Percentiles rank a stretch among this genome's conserved stretches.
phyloP scores from a whole-genome alignment of 345 rosid species.

The Euphorbia tirucalli region DNA sequence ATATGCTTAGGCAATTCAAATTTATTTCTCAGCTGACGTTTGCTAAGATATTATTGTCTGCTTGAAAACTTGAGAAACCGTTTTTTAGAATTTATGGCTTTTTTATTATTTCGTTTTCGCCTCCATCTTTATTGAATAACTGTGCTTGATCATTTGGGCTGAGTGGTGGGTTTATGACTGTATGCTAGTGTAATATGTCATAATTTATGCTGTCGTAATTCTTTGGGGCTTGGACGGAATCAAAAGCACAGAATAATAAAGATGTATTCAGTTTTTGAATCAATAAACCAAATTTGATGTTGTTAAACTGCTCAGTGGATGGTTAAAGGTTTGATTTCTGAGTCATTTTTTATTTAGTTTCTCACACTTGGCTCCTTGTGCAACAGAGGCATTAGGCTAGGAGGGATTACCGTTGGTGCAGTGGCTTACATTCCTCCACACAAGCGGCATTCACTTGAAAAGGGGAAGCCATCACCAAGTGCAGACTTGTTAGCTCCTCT shows the following conservation, averaged over 20 bases:
- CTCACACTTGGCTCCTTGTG: not conserved
- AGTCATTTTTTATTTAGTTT: not conserved
- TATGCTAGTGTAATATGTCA: too few relatives aligned
- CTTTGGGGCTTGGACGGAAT: not conserved
- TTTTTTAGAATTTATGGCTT: too few relatives aligned
- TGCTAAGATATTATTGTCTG: too few relatives aligned
- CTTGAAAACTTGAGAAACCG: too few relatives aligned
- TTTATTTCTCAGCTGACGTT: too few relatives aligned
- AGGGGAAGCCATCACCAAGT: slow-evolving; percentile 26
- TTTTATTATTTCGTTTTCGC: too few relatives aligned
- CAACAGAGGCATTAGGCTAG: slow-evolving; percentile 1
- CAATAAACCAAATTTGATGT: not conserved
- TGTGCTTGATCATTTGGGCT: too few relatives aligned
- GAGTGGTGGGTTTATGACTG: too few relatives aligned
- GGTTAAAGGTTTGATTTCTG: not conserved
- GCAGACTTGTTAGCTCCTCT: slow-evolving; percentile 31
- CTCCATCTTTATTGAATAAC: too few relatives aligned
- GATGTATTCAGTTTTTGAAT: too few relatives aligned
- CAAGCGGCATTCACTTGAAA: slow-evolving; percentile 45
- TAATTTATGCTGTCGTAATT: not conserved
- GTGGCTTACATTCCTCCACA: slow-evolving; percentile 73
- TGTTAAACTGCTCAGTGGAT: not conserved
- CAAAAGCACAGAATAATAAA: too few relatives aligned
- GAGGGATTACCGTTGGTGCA: not conserved
- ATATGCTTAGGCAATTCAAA: too few relatives aligned